A percentile compares a stretch with the other conserved stretches of the same genome.
Evolutionary conservation across 768 basidiomycete genomes (phyloP).

Genomic region (Dictyophora rubrovolvata): DNA sequence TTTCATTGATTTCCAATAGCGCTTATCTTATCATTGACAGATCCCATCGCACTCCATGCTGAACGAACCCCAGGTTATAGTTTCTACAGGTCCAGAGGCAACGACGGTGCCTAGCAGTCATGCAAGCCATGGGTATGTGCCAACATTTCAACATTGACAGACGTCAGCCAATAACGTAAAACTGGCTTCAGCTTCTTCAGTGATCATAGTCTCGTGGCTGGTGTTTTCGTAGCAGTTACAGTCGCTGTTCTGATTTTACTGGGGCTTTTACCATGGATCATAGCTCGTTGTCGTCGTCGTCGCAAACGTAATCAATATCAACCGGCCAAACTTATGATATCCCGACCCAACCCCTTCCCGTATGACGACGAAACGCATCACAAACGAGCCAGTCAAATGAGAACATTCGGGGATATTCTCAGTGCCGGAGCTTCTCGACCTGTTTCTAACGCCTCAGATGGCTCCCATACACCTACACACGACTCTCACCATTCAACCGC

Average conservation of each 20-base stretch:
- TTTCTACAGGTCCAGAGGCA: not conserved
- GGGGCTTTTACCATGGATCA: not conserved
- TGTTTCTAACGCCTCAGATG: slow-evolving; percentile 1
- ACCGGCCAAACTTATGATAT: not conserved
- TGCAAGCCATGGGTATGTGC: not conserved
- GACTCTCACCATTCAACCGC: not conserved
- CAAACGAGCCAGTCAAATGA: slow-evolving; percentile 5
- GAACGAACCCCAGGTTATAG: not conserved
- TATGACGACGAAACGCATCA: slow-evolving; percentile 3
- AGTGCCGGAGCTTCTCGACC: slow-evolving; percentile 5
- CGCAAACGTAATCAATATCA: not conserved
- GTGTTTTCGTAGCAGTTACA: slow-evolving; percentile 4
- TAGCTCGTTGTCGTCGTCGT: not conserved
- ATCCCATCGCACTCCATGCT: not conserved
- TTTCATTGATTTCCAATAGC: not conserved
- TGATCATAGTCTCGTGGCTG: slow-evolving; percentile 2
- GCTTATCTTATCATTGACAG: not conserved
- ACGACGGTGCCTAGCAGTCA: not conserved
- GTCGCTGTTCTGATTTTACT: not conserved
- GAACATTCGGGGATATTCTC: slow-evolving; percentile 1
- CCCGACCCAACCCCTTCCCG: not conserved
- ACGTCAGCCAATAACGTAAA: not conserved
- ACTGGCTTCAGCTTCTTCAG: not conserved
- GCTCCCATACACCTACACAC: not conserved
- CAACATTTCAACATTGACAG: not conserved